phyloP scores from a whole-genome alignment of 352 stramenopile genomes.

The Phytophthora europaea region DNA sequence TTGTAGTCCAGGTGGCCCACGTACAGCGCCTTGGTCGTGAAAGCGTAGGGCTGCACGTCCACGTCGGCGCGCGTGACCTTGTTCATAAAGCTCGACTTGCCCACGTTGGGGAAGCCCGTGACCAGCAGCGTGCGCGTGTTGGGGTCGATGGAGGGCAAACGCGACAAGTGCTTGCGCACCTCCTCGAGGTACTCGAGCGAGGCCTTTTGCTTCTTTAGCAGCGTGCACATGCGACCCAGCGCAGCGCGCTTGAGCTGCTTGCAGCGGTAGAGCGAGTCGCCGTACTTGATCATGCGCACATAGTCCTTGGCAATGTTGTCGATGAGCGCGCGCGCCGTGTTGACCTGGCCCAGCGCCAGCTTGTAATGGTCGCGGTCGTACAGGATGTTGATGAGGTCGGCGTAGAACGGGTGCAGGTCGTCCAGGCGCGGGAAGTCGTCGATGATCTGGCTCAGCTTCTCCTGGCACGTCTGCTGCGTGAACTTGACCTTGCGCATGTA shows the following conservation, averaged over 20 bases:
- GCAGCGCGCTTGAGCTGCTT: conserved; percentile 99
- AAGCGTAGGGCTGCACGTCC: conserved; percentile 99
- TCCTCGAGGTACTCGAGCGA: conserved; percentile 98
- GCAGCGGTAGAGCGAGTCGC: conserved; percentile 99
- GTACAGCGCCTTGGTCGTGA: conserved; percentile 99
- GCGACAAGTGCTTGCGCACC: conserved; percentile 98
- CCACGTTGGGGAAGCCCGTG: conserved; percentile 99
- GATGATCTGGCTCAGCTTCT: conserved; percentile 98
- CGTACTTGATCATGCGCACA: conserved; percentile 99
- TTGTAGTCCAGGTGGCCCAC: conserved; percentile 99
- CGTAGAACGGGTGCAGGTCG: conserved; percentile 99
- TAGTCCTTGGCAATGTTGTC: conserved; percentile 99
- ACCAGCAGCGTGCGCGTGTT: conserved; percentile 99
- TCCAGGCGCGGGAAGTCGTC: conserved; percentile 99
- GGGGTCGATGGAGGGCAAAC: conserved; percentile 99
- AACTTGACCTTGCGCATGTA: conserved; percentile 99
- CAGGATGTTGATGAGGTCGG: conserved; percentile 99
- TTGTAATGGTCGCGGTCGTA: conserved; percentile 99
- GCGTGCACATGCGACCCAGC: conserved; percentile 99
- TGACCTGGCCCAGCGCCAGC: conserved; percentile 99
- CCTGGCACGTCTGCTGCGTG: conserved; percentile 99
- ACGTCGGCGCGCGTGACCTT: conserved; percentile 99
- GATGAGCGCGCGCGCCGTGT: conserved; percentile 98
- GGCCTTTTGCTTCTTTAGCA: conserved; percentile 99
- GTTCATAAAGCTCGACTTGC: conserved; percentile 99